Evolutionary conservation across 148 eudicot genomes (phyloP).

Genomic region (Arctostaphylos glauca): DNA sequence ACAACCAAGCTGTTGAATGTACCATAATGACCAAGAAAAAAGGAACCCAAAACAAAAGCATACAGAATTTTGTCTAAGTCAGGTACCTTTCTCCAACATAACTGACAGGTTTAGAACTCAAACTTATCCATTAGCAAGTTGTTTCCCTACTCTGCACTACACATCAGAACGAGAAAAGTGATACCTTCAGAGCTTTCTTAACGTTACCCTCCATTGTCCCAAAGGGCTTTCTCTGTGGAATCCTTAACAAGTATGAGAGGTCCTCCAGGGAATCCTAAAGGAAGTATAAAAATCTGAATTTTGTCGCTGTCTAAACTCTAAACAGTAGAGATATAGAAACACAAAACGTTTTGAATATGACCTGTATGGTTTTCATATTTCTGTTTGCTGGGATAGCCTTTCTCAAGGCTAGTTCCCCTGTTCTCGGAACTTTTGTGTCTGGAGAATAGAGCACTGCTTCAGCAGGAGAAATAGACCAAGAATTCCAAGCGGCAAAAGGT

Average conservation of each 20-base stretch:
- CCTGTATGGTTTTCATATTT: slow-evolving; percentile 92
- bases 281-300: background rate
- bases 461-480: slow-evolving; percentile 19
- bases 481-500: slow-evolving; percentile 21
- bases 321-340: background rate
- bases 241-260: slow-evolving; percentile 86
- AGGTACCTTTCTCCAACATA: background rate
- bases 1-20: background rate
- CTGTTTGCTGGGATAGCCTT: slow-evolving; percentile 90
- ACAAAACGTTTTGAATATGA: slow-evolving; percentile 12
- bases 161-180: slow-evolving; percentile 1
- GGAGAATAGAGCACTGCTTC: slow-evolving; percentile 59
- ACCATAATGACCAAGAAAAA: background rate
- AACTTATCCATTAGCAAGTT: background rate
- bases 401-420: slow-evolving; percentile 78
- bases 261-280: slow-evolving; percentile 86
- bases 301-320: background rate
- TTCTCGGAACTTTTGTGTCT: slow-evolving; percentile 94
- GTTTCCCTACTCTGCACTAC: background rate
- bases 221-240: slow-evolving; percentile 94
- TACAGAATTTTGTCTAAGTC: background rate
- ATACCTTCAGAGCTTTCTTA: slow-evolving; percentile 88
- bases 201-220: slow-evolving; percentile 99
- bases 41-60: background rate
- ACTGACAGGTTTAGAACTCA: background rate